Evolutionary conservation across 352 stramenopile species (phyloP), one percentile per base, ranked within the genome.

Genomic region (Thraustotheca clavata): DNA sequence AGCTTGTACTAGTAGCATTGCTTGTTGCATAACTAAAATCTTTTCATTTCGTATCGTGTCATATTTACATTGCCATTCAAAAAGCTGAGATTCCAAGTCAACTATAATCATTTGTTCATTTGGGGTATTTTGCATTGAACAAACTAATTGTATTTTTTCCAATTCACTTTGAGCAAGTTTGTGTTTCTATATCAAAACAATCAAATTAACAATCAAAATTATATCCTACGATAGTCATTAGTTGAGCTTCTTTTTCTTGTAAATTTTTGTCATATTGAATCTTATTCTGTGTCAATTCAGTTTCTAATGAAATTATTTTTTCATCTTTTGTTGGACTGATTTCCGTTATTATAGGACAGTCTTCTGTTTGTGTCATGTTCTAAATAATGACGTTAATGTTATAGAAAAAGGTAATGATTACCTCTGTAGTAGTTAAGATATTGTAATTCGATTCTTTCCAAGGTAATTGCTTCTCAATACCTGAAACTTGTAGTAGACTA

Each of bases 21-120:
- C 54, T 39, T 62, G 54, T 26, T 62, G 33, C 3, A 62, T 49
- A 16, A 62, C n/a, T 29, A 50, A 22, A 8, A 47, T 36, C 34
- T 62, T 62, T 9, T 29, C 54, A 8, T n/a, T 36, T 14, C 38
- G 8, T 6, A 34, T 22, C 9, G 31, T 27, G 8, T 52, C 39
- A 18, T 26, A 32, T 31, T 39, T 18, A 26, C 20, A n/a, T 20
- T 20, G 24, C 38, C 36, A 65, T 26, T 24, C 39, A 9, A 49
- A n/a, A 4, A 54, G 11, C 2, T 20, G 22, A 16, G 36, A 20
- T 52, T 35, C 6, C 12, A 40, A n/a, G 27, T 49, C 32, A n/a
- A n/a, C 46, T n/a, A 8, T 39, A 40, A n/a, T 38, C 39, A 40
- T 52, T 20, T 11, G 20, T 18, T 49, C 43, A 38, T 62, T 41